These are phyloP conservation scores for Lunasporangiospora selenospora DNA, from an alignment of 192 early-diverging fungal species.

Conservation along the genomic window DNA sequence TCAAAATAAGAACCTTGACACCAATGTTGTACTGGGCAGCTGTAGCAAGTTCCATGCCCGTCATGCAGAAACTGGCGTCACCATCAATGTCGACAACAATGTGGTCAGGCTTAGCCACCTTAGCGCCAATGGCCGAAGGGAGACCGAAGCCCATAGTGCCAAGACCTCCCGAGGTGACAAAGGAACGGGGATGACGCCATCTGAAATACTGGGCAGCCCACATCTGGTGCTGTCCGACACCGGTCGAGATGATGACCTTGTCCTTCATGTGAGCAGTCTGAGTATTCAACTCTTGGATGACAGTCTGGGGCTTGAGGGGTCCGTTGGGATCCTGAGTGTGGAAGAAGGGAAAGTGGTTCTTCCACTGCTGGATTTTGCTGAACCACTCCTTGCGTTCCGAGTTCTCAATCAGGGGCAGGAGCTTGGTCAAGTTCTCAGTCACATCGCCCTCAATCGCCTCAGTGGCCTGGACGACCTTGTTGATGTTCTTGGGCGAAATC, in stretches of 20 bases:
- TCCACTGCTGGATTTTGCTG: constrained; percentile 84
- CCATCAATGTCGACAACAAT: constrained; percentile 99
- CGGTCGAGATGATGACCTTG: constrained; percentile 94
- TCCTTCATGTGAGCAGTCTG: constrained; percentile 87
- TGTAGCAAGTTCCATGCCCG: constrained; percentile 97
- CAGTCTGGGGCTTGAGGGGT: constrained; percentile 89
- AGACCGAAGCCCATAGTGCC: constrained; percentile 99
- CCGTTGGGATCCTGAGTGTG: constrained; percentile 73
- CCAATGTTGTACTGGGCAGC: constrained; percentile 97
- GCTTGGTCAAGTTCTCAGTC: constrained; percentile 78
- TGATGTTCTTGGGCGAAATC: constrained; percentile 99
- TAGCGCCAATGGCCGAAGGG: constrained; percentile 96
- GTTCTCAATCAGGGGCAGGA: constrained; percentile 81
- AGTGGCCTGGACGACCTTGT: constrained; percentile 95
- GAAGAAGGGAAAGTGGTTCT: constrained; percentile 89
- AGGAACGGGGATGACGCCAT: constrained; percentile 88
- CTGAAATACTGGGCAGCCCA: constrained; percentile 97
- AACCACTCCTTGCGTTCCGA: constrained; percentile 86
- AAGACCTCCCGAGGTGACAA: constrained; percentile 95
- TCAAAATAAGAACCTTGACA: constrained; percentile 95
- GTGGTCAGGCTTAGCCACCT: constrained; percentile 92
- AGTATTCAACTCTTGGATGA: constrained; percentile 91
- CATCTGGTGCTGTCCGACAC: constrained; percentile 99
- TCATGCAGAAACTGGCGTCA: constrained; percentile 99
- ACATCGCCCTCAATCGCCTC: constrained; percentile 96